Evolutionary conservation across 163 green algal genomes (phyloP).

Genomic region (Volvox carteri): DNA sequence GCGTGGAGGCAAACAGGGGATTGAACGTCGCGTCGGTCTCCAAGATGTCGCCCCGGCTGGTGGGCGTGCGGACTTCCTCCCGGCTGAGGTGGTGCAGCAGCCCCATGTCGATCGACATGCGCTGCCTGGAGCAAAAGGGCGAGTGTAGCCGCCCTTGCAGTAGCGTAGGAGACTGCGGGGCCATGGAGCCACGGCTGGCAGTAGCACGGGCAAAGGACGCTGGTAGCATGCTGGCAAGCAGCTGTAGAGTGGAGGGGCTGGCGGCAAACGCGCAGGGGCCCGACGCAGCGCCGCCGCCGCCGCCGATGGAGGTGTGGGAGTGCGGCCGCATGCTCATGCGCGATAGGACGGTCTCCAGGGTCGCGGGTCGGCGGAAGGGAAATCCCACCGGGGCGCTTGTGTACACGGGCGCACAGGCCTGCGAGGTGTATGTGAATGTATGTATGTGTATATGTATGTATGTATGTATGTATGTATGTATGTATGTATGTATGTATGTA

Average conservation of each 20-base stretch:
- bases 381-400: slow-evolving; percentile 18
- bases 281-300: not conserved
- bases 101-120: slow-evolving; percentile 16
- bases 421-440: too few species aligned
- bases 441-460: too few species aligned
- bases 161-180: slow-evolving; percentile 2
- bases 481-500: too few species aligned
- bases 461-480: too few species aligned
- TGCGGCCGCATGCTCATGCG: slow-evolving; percentile 24
- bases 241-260: not conserved
- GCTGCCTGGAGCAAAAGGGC: not conserved
- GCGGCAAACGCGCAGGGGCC: too few species aligned
- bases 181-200: not conserved
- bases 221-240: not conserved
- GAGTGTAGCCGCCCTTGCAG: not conserved
- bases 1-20: not conserved
- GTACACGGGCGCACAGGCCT: slow-evolving; percentile 32
- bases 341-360: slow-evolving; percentile 13
- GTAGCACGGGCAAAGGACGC: not conserved
- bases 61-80: not conserved
- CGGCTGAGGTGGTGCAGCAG: not conserved
- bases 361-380: slow-evolving; percentile 21
- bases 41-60: not conserved
- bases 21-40: not conserved
- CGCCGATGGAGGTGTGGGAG: slow-evolving; percentile 1